Base-by-base conservation (phyloP, 2,329 filamentous ascomycete genomes). In the Penicillium sp. region DNA sequence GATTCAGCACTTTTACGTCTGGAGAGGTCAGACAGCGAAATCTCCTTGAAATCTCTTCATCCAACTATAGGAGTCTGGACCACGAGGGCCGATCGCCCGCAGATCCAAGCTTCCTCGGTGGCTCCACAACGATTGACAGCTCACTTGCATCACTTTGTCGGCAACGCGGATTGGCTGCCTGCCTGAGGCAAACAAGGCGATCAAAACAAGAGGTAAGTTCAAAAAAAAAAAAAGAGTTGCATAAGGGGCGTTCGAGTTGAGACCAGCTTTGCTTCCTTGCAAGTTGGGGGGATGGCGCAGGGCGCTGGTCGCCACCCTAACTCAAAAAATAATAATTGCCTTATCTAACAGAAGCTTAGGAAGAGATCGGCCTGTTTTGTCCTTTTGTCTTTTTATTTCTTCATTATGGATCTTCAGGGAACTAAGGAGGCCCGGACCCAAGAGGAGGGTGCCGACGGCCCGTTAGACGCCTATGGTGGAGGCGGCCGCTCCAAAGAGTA, bases 321-420 rank as follows among this genome's bases (percentile, higher is more conserved):
- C 39, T 31, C 35, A 37, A 22, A 37, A 50, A 50, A n/a, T 3
- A 27, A 43, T 10, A 48, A 10, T 52, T 44, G 24, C 21, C 52
- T 63, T 58, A 60, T 60, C 63, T 64, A 59, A 65, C 62, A 35
- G 27, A 37, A 21, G 21, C 46, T 46, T 39, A 45, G 35, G 35
- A 19, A 43, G 35, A 39, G 48, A 50, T 50, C 48, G 48, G 41
- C 48, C 13, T 6, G n/a, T 41, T 39, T 41, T 41, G 27, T 33
- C 29, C 21, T 35, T 48, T 33, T 35, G 29, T 37, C 14, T 19
- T 16, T 21, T 21, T 37, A 6, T 9, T 19, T 27, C 29, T 35
- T 63, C 62, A 58, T 60, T 52, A 77, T 77, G 75, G 72, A 76
- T 64, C 70, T 76, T 55, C 74, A 75, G 60, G 73, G 73, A 51